Percentiles rank a stretch among this genome's conserved stretches.
These are phyloP conservation scores for Hypoxylon rickii DNA, from an alignment of 495 filamentous ascomycete genomes.

Conservation along the genomic window DNA sequence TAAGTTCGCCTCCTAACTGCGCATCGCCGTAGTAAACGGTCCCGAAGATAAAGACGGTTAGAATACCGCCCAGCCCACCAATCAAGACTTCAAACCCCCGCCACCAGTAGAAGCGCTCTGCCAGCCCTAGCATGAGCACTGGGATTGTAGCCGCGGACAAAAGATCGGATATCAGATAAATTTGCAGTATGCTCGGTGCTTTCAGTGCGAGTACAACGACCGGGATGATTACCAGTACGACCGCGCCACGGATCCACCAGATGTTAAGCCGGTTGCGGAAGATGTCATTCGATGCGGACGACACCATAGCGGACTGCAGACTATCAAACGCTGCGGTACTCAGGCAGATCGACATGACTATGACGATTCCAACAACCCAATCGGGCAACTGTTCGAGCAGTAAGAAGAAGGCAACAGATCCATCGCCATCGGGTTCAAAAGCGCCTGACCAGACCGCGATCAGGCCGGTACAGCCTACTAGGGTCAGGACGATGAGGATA, in stretches of 20 bases:
- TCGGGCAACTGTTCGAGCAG: conserved; percentile 68
- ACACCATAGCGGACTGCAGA: conserved; percentile 77
- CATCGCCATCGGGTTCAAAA: conserved; percentile 58
- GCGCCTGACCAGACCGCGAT: conserved; percentile 76
- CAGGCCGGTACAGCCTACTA: conserved; percentile 70
- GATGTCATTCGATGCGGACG: conserved; percentile 74
- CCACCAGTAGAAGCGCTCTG: conserved; percentile 68
- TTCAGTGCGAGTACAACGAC: conserved; percentile 71
- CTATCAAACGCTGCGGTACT: conserved; percentile 76
- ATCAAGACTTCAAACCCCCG: conserved; percentile 74
- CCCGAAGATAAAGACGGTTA: conserved; percentile 78
- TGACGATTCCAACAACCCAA: conserved; percentile 76
- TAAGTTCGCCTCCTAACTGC: conserved; percentile 63
- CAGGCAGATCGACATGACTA: conserved; percentile 75
- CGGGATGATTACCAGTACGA: conserved; percentile 70
- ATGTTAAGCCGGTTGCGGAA: conserved; percentile 75
- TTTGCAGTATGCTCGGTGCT: conserved; percentile 71
- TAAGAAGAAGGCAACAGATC: conserved; percentile 72
- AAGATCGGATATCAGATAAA: conserved; percentile 77
- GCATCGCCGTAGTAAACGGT: conserved; percentile 70
- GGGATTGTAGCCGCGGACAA: conserved; percentile 72
- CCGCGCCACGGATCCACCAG: conserved; percentile 66
- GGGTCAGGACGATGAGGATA: conserved; percentile 64
- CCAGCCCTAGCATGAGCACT: conserved; percentile 67
- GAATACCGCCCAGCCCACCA: conserved; percentile 70